A percentile compares a stretch with the other conserved stretches of the same genome.
Conservation (phyloP, 1,139 yeast species). For the Sugiyamaella pinicola region DNA sequence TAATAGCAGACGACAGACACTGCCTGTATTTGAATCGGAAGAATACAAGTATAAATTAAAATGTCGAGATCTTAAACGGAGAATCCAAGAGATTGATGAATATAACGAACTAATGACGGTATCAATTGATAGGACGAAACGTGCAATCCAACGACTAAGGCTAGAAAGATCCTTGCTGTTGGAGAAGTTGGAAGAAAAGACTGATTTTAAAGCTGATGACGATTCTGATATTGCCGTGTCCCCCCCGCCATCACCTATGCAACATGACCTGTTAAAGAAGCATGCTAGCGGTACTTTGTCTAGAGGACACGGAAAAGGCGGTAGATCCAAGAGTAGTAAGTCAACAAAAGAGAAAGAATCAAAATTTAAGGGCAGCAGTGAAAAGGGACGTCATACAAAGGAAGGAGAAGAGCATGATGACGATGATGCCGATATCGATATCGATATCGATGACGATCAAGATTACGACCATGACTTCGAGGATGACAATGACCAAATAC, state of each 20-base stretch:
- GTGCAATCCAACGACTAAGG: conserved; percentile 74
- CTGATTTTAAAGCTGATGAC: conserved; percentile 33
- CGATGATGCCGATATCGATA: conserved; percentile 2
- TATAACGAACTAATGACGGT: conserved; percentile 77
- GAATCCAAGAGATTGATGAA: conserved; percentile 75
- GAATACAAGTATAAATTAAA: conserved; percentile 53
- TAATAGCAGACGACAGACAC: not conserved
- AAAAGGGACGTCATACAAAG: not conserved
- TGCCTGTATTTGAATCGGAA: conserved; percentile 17
- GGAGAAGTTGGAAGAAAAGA: conserved; percentile 68
- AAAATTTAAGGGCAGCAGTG: not conserved
- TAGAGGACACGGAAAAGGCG: conserved; percentile 11
- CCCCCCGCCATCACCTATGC: conserved; percentile 38
- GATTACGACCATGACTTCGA: conserved; percentile 23
- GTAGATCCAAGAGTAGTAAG: conserved; percentile 4
- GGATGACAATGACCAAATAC: conserved; percentile 23
- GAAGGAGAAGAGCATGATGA: conserved; percentile 14
- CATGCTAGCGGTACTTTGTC: conserved; percentile 12
- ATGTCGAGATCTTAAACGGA: conserved; percentile 69
- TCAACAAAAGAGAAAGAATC: not conserved
- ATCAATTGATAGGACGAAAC: conserved; percentile 77
- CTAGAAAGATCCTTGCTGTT: conserved; percentile 78
- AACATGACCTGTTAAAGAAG: conserved; percentile 24
- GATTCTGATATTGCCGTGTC: conserved; percentile 40
- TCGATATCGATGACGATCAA: not conserved